Conservation (phyloP, 108 stramenopile species). For the Cylindrotheca fusiformis region DNA sequence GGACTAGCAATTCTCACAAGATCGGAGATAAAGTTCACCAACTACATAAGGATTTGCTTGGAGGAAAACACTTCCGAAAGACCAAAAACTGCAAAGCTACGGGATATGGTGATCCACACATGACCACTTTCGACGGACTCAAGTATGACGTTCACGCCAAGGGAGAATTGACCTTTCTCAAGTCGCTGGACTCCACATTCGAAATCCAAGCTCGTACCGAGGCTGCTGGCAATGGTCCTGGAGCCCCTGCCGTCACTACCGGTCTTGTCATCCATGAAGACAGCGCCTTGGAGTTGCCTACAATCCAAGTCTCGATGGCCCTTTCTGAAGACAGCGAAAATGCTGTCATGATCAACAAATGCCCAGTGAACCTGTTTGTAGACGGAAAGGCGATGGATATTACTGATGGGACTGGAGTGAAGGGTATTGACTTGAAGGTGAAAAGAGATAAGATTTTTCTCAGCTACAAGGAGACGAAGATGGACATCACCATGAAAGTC, state of each 20-base stretch:
- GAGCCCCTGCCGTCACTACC: background rate
- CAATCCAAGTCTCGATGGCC: background rate
- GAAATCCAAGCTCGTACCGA: conserved; percentile 1
- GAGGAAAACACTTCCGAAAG: no score
- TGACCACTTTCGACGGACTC: conserved; percentile 16
- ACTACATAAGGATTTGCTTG: no score
- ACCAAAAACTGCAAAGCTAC: conserved; percentile 9
- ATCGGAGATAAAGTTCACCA: no score
- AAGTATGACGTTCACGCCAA: background rate
- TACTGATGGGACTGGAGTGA: background rate
- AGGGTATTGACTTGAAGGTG: background rate
- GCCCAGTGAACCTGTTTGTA: background rate
- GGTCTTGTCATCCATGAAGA: background rate
- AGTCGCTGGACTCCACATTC: background rate
- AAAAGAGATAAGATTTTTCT: background rate
- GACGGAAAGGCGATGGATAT: background rate
- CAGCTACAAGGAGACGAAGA: background rate
- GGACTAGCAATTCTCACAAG: no score
- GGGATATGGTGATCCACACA: conserved; percentile 11
- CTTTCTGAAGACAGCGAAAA: background rate
- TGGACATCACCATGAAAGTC: no score
- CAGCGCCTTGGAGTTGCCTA: background rate
- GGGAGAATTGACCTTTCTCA: conserved; percentile 5
- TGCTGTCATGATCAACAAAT: background rate
- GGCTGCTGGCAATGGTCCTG: background rate